These are phyloP conservation scores for Tetraselmis chui DNA, from an alignment of 139 green algal genomes.

Conservation along the genomic window DNA sequence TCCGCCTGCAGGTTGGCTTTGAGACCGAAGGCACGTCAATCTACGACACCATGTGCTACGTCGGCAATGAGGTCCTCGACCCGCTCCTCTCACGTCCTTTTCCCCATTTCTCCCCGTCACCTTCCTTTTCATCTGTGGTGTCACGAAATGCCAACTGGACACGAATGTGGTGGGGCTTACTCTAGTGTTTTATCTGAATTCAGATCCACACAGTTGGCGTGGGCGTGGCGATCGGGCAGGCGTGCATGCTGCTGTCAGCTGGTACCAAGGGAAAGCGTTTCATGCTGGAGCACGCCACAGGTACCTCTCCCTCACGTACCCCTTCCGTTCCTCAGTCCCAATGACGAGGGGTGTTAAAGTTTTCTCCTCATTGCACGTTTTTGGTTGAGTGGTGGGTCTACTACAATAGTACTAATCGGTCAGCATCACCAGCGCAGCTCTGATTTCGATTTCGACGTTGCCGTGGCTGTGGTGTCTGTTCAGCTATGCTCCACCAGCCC, in stretches of 20 bases:
- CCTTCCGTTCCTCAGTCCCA: no score
- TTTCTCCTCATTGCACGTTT: no score
- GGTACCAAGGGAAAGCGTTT: constrained; percentile 72
- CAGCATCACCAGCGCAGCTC: no score
- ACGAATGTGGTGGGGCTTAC: constrained; percentile 36
- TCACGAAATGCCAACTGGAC: not conserved
- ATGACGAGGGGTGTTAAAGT: no score
- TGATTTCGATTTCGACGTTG: no score
- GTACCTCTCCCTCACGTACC: no score
- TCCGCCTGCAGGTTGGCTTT: constrained; percentile 59
- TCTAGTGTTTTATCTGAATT: constrained; percentile 29
- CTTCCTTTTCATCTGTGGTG: not conserved
- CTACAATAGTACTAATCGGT: no score
- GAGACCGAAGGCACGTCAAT: constrained; percentile 83
- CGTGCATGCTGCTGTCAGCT: constrained; percentile 74
- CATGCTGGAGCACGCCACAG: constrained; percentile 80
- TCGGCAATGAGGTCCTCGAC: constrained; percentile 54
- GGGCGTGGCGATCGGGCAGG: constrained; percentile 64
- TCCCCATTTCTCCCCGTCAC: constrained; percentile 2
- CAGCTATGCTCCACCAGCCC: constrained; percentile 98
- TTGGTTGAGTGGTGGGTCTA: no score
- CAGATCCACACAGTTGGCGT: constrained; percentile 38
- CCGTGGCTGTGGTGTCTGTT: constrained; percentile 8
- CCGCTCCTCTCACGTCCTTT: not conserved
- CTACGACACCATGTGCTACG: constrained; percentile 79